Evolutionary conservation across 2,329 filamentous ascomycete genomes (phyloP).

Genomic region (Cladosporium sp.): DNA sequence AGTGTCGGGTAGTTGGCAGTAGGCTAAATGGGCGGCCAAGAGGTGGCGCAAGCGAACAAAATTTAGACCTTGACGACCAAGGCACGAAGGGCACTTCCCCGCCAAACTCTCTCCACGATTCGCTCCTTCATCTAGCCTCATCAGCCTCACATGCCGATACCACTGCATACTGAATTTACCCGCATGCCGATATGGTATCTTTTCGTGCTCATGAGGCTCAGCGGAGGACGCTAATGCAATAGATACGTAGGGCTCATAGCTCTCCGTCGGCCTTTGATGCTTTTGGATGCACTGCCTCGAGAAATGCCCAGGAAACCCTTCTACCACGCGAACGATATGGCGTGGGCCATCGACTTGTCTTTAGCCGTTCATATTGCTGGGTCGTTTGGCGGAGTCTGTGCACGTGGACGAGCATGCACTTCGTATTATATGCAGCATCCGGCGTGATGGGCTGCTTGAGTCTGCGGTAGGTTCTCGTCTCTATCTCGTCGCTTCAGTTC

Average conservation of each 20-base stretch:
- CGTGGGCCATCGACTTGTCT: conserved; percentile 55
- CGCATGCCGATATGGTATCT: not conserved
- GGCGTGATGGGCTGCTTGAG: not conserved
- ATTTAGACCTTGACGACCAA: not conserved
- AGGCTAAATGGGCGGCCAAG: conserved; percentile 19
- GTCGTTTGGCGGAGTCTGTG: not conserved
- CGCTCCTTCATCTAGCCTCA: not conserved
- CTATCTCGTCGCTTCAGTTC: not conserved
- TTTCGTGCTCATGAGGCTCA: not conserved
- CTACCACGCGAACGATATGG: not conserved
- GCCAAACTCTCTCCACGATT: conserved; percentile 12
- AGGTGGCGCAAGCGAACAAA: conserved; percentile 16
- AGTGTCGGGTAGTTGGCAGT: conserved; percentile 1
- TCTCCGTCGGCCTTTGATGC: not conserved
- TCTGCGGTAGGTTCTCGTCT: conserved; percentile 1
- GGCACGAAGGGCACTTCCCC: not conserved
- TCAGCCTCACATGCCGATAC: not conserved
- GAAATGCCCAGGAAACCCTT: not conserved
- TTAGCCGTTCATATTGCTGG: conserved; percentile 42
- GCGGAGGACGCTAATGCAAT: not conserved
- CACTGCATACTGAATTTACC: not conserved
- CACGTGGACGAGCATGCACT: not conserved
- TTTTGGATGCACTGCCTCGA: not conserved
- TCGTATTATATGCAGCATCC: not conserved
- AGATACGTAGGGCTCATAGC: not conserved